Evolutionary conservation across 768 basidiomycete genomes (phyloP).

Genomic region (Boletales sp.): DNA sequence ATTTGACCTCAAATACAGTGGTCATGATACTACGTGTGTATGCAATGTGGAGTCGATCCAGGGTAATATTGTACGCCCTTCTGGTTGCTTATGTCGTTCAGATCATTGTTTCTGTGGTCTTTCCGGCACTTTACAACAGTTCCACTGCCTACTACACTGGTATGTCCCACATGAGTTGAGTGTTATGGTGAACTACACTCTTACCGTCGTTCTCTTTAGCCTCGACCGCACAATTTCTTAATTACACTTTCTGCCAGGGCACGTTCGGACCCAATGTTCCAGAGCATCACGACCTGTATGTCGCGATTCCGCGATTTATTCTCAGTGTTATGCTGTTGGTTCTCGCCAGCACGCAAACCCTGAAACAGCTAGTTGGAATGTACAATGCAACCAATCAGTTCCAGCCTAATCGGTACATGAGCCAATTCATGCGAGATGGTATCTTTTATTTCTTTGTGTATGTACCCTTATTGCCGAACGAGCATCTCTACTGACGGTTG

Average conservation of each 20-base stretch:
- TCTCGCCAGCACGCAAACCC: neutral
- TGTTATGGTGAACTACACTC: neutral
- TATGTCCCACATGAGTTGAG: neutral
- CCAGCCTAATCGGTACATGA: slow-evolving; percentile 3
- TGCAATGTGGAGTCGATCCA: slow-evolving; percentile 14
- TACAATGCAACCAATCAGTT: slow-evolving; percentile 6
- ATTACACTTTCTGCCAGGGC: neutral
- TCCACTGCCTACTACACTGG: neutral
- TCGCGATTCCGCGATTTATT: neutral
- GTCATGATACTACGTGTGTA: slow-evolving; percentile 19
- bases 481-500: neutral
- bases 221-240: neutral
- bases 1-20: slow-evolving; percentile 3
- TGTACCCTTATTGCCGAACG: neutral
- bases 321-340: slow-evolving; percentile 3
- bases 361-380: slow-evolving; percentile 1
- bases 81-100: neutral
- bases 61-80: neutral
- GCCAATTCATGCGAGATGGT: slow-evolving; percentile 6
- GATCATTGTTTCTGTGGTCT: neutral
- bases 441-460: slow-evolving; percentile 12
- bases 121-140: neutral
- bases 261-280: neutral
- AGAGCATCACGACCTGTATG: neutral
- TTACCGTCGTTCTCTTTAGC: neutral